These are phyloP conservation scores for Boletus speciosus DNA, from an alignment of 768 basidiomycete species.

Conservation along the genomic window DNA sequence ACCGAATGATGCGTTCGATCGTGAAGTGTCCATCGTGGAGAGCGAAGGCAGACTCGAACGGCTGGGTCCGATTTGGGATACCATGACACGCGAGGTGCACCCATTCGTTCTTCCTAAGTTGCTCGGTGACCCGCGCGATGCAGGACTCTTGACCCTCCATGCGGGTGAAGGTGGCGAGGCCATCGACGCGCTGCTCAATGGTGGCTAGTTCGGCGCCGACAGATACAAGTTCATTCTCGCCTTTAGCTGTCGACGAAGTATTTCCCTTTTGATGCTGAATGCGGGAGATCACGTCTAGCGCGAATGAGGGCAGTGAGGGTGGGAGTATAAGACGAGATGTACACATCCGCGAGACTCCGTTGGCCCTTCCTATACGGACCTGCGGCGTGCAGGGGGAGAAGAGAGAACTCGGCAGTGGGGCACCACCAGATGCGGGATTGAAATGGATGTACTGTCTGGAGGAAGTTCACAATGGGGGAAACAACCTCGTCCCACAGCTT, in stretches of 20 bases:
- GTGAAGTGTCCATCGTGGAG: conserved; percentile 7
- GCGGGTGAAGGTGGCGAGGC: neutral
- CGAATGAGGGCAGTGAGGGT: conserved; percentile 10
- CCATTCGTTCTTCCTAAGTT: conserved; percentile 8
- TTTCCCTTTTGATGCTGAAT: neutral
- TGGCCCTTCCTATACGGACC: neutral
- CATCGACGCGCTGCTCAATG: neutral
- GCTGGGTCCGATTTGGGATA: neutral
- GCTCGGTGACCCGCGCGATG: neutral
- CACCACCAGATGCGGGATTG: neutral
- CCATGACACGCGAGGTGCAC: conserved; percentile 30
- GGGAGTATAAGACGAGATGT: conserved; percentile 18
- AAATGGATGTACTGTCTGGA: neutral
- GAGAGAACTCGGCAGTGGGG: neutral
- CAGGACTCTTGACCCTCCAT: neutral
- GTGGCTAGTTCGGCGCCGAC: neutral
- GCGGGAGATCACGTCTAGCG: neutral
- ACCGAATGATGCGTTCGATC: conserved; percentile 4
- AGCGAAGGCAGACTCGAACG: conserved; percentile 18
- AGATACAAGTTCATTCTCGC: neutral
- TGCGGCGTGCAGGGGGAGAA: neutral
- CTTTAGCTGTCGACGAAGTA: neutral
- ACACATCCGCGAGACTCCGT: conserved; percentile 4
- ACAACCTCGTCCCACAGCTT: neutral
- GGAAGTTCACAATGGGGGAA: neutral